Conservation (phyloP, 495 filamentous ascomycete genomes). For the Trichoderma virens region DNA sequence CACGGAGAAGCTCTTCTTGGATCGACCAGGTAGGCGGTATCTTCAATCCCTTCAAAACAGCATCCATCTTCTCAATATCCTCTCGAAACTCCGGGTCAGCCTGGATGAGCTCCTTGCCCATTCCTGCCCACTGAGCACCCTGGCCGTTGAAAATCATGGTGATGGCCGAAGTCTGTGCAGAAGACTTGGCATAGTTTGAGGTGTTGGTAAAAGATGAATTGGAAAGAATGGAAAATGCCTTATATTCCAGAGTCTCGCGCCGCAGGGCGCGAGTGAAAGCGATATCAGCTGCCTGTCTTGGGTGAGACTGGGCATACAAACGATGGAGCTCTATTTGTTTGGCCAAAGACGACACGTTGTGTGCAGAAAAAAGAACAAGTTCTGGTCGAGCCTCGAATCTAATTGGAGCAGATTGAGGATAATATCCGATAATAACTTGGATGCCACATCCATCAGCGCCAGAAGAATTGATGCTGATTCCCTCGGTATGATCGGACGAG, state of each 20-base stretch:
- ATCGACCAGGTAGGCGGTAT: conserved; percentile 4
- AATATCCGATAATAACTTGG: not conserved
- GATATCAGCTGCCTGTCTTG: not conserved
- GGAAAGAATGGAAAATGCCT: conserved; percentile 11
- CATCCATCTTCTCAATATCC: conserved; percentile 9
- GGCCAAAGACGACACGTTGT: conserved; percentile 1
- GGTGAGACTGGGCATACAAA: not conserved
- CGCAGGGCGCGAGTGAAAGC: conserved; percentile 10
- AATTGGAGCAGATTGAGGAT: not conserved
- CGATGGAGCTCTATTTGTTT: conserved; percentile 5
- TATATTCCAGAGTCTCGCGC: conserved; percentile 4
- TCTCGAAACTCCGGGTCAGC: not conserved
- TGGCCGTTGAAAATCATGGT: conserved; percentile 18
- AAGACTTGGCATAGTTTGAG: not conserved
- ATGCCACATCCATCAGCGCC: conserved; percentile 16
- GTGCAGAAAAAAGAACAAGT: conserved; percentile 9
- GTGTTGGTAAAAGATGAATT: conserved; percentile 3
- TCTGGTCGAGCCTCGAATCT: not conserved
- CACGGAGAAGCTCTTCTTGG: not conserved
- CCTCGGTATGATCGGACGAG: conserved; percentile 16
- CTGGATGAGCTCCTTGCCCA: conserved; percentile 13
- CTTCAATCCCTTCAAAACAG: not conserved
- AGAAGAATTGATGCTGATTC: conserved; percentile 37
- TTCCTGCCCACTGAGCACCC: conserved; percentile 18
- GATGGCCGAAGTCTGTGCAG: not conserved